A percentile compares a stretch with the other conserved stretches of the same genome.
These are phyloP conservation scores for Fusarium musae DNA, from an alignment of 2,329 filamentous ascomycete species.

Conservation along the genomic window DNA sequence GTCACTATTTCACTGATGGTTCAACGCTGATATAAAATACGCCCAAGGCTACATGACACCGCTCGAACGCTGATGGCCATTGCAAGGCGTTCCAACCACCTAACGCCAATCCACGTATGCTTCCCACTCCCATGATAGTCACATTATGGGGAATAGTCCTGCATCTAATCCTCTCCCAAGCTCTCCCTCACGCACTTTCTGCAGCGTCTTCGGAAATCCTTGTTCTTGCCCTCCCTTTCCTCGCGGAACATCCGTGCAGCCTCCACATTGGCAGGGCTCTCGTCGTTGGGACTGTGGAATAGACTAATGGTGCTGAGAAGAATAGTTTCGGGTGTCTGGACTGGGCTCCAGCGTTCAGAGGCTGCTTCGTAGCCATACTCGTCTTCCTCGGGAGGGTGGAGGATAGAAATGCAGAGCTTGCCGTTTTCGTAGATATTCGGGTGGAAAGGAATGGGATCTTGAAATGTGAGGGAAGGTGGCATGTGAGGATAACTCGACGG, in stretches of 20 bases:
- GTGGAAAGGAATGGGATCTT: conserved; percentile 86
- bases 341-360: conserved; percentile 91
- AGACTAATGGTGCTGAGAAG: conserved; percentile 92
- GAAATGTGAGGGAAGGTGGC: conserved; percentile 90
- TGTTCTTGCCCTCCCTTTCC: conserved; percentile 69
- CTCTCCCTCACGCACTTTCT: conserved; percentile 84
- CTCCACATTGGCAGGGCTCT: conserved; percentile 95
- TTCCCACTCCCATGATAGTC: not conserved
- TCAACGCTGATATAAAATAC: conserved; percentile 30
- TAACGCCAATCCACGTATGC: conserved; percentile 23
- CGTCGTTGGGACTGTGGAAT: conserved; percentile 91
- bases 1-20: conserved; percentile 1
- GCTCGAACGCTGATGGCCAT: conserved; percentile 25
- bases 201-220: conserved; percentile 82
- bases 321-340: conserved; percentile 95
- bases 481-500: conserved; percentile 86
- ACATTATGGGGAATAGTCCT: not conserved
- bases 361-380: conserved; percentile 93
- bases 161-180: conserved; percentile 72
- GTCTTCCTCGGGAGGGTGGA: conserved; percentile 95
- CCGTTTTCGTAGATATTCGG: conserved; percentile 92
- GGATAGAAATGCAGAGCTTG: conserved; percentile 94
- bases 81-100: conserved; percentile 7
- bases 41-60: conserved; percentile 34
- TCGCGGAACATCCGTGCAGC: conserved; percentile 89